phyloP scores from a whole-genome alignment of 805 yeast genomes.

The Kuraishia cidri region DNA sequence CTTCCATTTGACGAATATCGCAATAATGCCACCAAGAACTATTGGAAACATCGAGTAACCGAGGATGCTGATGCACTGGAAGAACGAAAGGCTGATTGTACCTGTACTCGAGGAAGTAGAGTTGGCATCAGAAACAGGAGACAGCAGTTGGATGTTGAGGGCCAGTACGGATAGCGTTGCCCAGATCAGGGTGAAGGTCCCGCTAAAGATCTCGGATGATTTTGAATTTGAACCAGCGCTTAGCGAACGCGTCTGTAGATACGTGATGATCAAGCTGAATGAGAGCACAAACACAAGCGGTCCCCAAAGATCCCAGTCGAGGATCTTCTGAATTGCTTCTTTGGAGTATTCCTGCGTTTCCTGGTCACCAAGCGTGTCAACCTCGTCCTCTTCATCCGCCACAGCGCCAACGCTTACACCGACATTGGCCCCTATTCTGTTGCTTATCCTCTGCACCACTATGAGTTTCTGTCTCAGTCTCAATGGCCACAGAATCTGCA shows the following conservation, averaged over 20 bases:
- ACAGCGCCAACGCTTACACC: conserved; percentile 3
- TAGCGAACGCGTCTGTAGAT: conserved; percentile 24
- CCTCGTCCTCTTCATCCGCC: conserved; percentile 10
- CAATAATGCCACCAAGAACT: conserved; percentile 34
- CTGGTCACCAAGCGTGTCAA: conserved; percentile 9
- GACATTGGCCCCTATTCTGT: conserved; percentile 10
- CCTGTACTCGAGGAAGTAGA: conserved; percentile 18
- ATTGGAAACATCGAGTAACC: conserved; percentile 51
- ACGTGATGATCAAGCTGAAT: conserved; percentile 38
- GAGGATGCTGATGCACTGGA: conserved; percentile 46
- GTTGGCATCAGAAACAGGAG: conserved; percentile 29
- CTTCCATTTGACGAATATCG: conserved; percentile 33
- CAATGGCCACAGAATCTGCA: conserved; percentile 27
- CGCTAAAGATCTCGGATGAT: conserved; percentile 44
- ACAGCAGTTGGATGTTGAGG: conserved; percentile 42
- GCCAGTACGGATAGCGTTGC: conserved; percentile 36
- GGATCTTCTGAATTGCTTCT: conserved; percentile 22
- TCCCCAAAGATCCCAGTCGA: conserved; percentile 62
- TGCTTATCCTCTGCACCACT: conserved; percentile 15
- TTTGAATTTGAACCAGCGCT: conserved; percentile 14
- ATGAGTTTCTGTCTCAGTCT: conserved; percentile 18
- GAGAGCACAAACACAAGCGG: conserved; percentile 42
- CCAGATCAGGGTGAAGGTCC: conserved; percentile 46
- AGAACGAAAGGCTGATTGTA: conserved; percentile 33
- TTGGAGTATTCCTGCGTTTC: conserved; percentile 21